Base-by-base conservation (phyloP, 306 rosid genomes). In the Begonia peltatifolia region DNA sequence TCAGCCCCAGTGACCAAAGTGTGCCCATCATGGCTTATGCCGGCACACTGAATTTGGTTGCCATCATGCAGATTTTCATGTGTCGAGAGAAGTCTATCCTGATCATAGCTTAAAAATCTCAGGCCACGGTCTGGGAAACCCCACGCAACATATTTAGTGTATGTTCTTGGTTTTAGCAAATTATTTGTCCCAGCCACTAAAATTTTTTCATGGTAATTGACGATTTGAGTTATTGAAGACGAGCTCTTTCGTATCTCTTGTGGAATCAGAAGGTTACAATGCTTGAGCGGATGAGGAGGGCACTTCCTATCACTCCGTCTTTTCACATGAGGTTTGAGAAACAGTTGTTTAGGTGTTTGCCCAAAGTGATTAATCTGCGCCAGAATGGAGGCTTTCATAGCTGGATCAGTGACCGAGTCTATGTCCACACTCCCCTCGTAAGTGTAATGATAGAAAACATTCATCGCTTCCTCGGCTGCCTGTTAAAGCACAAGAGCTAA, bases 341-440 rank as follows among this genome's bases (percentile, higher is more conserved):
- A 92, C 58, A 92, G 76, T 60, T 92, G 99, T 70, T 92, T 92
- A 42, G 99, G 99, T 17, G 99, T 92, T 84, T 92, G 99, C 71
- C 99, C 99, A 77, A 92, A 92, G 76, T 92, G 96, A 77, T 92
- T 92, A 55, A 92, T 92, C 67, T 92, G 99, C 38, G 99, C 96
- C 68, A 92, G 75, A 79, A 92, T 92, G 63, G 99, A 87, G 71
- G 99, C 99, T 74, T 92, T 92, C 96, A 92, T 79, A 43, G 94
- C 96, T 16, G 99, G 99, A 74, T 92, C 99, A 17, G 83, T 83
- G 60, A 92, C 94, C 1, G 96, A 81, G 69, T 92, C 99, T 71
- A 92, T 92, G 76, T 92, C 96, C 60, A 92, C 99, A 60, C 86
- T 87, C 67, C 99, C 99, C 65, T 92, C 96, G 15, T 92, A 92